These are phyloP conservation scores for Pseudogymnoascus sp. DNA, from an alignment of 2,329 filamentous ascomycete species.

Conservation along the genomic window DNA sequence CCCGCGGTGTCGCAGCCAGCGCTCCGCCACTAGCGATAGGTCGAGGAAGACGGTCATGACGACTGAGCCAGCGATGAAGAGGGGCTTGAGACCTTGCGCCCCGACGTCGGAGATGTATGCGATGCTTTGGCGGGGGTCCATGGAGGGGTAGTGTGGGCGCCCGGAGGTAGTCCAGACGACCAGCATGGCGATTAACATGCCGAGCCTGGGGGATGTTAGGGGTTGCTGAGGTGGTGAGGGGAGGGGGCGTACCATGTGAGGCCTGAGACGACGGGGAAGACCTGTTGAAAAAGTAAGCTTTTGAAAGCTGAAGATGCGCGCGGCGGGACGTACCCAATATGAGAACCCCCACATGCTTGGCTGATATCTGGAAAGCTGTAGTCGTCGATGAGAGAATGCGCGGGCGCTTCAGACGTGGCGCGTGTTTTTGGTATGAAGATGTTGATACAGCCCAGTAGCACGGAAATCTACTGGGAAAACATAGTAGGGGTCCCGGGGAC, in stretches of 20 bases:
- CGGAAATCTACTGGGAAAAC: not conserved
- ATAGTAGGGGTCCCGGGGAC: not conserved
- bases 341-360: constrained; percentile 27
- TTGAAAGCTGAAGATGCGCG: not conserved
- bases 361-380: not conserved
- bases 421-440: not conserved
- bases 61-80: constrained; percentile 66
- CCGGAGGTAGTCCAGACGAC: constrained; percentile 58
- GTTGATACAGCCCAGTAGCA: not conserved
- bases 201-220: constrained; percentile 37
- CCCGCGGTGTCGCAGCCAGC: constrained; percentile 75
- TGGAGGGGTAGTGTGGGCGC: constrained; percentile 50
- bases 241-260: constrained; percentile 33
- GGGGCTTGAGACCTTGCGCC: constrained; percentile 56
- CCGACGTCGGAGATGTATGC: constrained; percentile 67
- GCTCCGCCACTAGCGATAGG: constrained; percentile 69
- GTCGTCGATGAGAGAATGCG: not conserved
- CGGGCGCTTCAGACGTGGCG: not conserved
- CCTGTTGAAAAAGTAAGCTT: constrained; percentile 28
- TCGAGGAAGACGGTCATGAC: constrained; percentile 75
- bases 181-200: constrained; percentile 61
- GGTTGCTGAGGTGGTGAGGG: constrained; percentile 19
- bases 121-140: constrained; percentile 50
- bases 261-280: constrained; percentile 62
- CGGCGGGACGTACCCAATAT: constrained; percentile 38